A percentile compares a stretch with the other conserved stretches of the same genome.
These are phyloP conservation scores for Phialophora verrucosa DNA, from an alignment of 2,329 filamentous ascomycete species.

Conservation along the genomic window DNA sequence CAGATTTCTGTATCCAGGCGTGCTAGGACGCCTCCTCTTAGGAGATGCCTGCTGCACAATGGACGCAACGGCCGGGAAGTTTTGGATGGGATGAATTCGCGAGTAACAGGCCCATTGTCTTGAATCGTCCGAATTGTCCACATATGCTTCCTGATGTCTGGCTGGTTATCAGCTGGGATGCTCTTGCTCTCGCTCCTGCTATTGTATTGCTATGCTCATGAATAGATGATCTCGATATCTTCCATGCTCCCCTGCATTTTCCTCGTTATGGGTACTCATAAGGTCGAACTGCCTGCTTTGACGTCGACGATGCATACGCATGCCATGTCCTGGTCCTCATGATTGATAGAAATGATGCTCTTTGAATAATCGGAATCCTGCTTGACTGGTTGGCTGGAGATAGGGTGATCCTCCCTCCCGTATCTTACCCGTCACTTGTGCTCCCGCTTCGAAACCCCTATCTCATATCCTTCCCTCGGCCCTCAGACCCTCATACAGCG, in stretches of 20 bases:
- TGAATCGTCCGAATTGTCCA: not conserved
- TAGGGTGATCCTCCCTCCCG: not conserved
- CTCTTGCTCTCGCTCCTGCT: not conserved
- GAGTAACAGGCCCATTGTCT: not conserved
- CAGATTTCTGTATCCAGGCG: not conserved
- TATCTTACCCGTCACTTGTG: not conserved
- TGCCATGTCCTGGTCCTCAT: no score
- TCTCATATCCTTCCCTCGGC: conserved; percentile 28
- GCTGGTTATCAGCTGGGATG: not conserved
- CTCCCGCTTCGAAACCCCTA: no score
- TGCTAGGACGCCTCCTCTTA: not conserved
- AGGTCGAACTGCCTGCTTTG: no score
- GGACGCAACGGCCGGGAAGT: not conserved
- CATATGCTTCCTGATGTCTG: not conserved
- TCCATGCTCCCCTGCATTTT: not conserved
- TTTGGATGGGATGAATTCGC: not conserved
- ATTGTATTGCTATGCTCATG: not conserved
- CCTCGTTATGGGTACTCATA: not conserved
- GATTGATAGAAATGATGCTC: not conserved
- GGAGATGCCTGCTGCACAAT: not conserved
- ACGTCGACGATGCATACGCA: no score
- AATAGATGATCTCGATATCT: not conserved
- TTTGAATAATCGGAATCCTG: not conserved
- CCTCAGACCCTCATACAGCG: conserved; percentile 53
- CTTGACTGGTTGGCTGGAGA: not conserved